Evolutionary conservation across 805 yeast species (phyloP).

Genomic region (Diddensiella transvaalensis): DNA sequence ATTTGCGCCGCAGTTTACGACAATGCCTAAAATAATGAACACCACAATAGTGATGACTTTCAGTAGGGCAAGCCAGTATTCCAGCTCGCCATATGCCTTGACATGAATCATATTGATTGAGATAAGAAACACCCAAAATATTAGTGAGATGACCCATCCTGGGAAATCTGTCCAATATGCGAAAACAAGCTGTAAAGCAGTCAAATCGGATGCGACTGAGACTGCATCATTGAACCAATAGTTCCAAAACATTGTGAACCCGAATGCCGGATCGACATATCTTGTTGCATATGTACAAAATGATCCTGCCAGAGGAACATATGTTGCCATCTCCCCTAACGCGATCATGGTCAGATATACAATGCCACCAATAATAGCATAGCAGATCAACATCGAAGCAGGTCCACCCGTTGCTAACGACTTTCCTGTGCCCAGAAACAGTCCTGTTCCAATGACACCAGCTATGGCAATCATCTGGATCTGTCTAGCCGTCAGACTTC

Average conservation of each 20-base stretch:
- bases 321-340: conserved; percentile 56
- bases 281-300: conserved; percentile 48
- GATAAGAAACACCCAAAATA: conserved; percentile 52
- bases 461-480: conserved; percentile 72
- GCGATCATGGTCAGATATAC: conserved; percentile 52
- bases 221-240: conserved; percentile 53
- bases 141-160: conserved; percentile 48
- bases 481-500: conserved; percentile 40
- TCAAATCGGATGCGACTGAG: conserved; percentile 46
- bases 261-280: conserved; percentile 48
- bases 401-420: conserved; percentile 51
- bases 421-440: conserved; percentile 49
- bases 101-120: conserved; percentile 47
- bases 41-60: conserved; percentile 65
- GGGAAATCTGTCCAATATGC: conserved; percentile 47
- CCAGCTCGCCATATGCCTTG: conserved; percentile 54
- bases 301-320: conserved; percentile 52
- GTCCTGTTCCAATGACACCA: conserved; percentile 72
- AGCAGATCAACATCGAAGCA: conserved; percentile 49
- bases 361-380: conserved; percentile 46
- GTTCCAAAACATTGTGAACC: conserved; percentile 49
- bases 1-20: conserved; percentile 57
- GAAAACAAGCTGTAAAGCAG: conserved; percentile 45
- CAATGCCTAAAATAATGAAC: conserved; percentile 53
- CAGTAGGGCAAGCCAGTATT: conserved; percentile 63